Conservation (phyloP, 139 green algal species). For the Closterium sp. region DNA sequence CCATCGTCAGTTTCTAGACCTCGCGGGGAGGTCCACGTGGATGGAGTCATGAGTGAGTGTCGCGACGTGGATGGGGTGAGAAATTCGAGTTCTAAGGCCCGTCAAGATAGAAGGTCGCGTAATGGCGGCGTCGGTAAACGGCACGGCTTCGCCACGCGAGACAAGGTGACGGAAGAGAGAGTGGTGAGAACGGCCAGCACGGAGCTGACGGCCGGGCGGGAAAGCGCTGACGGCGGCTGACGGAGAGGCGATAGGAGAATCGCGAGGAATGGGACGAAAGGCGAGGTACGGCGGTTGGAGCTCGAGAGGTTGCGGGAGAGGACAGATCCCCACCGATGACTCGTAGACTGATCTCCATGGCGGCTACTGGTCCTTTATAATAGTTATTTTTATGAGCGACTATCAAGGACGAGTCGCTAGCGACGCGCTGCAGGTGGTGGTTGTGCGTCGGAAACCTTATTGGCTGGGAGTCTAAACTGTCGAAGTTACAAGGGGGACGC, state of each 20-base stretch:
- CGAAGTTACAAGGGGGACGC: too few species aligned
- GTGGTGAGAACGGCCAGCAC: too few species aligned
- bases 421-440: background rate
- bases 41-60: background rate
- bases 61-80: too few species aligned
- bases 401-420: background rate
- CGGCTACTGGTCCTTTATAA: background rate
- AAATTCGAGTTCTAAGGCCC: too few species aligned
- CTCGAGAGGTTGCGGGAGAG: background rate
- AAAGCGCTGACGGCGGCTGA: too few species aligned
- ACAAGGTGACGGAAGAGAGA: background rate
- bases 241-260: background rate
- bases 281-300: background rate
- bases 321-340: background rate
- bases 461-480: background rate
- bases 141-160: background rate
- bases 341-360: background rate
- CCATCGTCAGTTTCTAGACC: background rate
- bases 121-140: too few species aligned
- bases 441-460: background rate
- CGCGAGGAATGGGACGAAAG: background rate
- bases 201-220: too few species aligned
- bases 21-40: background rate
- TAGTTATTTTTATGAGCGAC: background rate
- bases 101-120: too few species aligned